A percentile compares a stretch with the other conserved stretches of the same genome.
These are phyloP conservation scores for Mycena chlorophos DNA, from an alignment of 768 basidiomycete genomes.

Conservation along the genomic window DNA sequence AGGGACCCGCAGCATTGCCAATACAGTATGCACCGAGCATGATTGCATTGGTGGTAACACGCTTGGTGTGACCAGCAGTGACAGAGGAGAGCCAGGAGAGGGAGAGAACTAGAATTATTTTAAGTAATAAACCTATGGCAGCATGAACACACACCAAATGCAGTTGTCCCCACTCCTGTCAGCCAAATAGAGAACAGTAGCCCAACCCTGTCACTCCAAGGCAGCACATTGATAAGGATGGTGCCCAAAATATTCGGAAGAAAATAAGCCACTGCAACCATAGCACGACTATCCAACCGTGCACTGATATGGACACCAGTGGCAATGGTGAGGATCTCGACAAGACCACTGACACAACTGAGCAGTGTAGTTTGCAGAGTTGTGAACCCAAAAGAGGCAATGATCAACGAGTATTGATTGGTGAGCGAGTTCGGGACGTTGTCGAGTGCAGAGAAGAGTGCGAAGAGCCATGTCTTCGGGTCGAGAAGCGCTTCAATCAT, in stretches of 20 bases:
- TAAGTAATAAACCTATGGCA: background rate
- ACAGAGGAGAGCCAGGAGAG: slow-evolving; percentile 52
- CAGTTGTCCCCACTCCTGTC: slow-evolving; percentile 29
- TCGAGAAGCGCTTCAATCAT: slow-evolving; percentile 55
- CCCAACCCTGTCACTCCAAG: slow-evolving; percentile 50
- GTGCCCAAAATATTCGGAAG: slow-evolving; percentile 48
- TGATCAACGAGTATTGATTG: slow-evolving; percentile 51
- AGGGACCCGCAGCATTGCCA: slow-evolving; percentile 68
- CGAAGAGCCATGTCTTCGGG: slow-evolving; percentile 62
- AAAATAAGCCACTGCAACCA: slow-evolving; percentile 7
- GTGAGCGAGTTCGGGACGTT: slow-evolving; percentile 53
- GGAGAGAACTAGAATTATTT: slow-evolving; percentile 39
- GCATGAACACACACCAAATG: background rate
- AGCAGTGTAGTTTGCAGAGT: slow-evolving; percentile 55
- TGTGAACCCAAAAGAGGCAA: slow-evolving; percentile 53
- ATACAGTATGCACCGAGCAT: slow-evolving; percentile 33
- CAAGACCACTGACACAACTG: slow-evolving; percentile 47
- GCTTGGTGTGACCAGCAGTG: slow-evolving; percentile 45
- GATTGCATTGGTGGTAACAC: slow-evolving; percentile 18
- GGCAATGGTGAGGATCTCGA: slow-evolving; percentile 57
- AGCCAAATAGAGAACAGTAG: slow-evolving; percentile 46
- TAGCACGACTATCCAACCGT: slow-evolving; percentile 6
- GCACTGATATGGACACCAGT: slow-evolving; percentile 46
- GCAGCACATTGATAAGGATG: slow-evolving; percentile 47
- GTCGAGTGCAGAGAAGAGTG: slow-evolving; percentile 48